phyloP scores from a whole-genome alignment of 2,329 filamentous ascomycete genomes.

The Blastomyces gilchristii region DNA sequence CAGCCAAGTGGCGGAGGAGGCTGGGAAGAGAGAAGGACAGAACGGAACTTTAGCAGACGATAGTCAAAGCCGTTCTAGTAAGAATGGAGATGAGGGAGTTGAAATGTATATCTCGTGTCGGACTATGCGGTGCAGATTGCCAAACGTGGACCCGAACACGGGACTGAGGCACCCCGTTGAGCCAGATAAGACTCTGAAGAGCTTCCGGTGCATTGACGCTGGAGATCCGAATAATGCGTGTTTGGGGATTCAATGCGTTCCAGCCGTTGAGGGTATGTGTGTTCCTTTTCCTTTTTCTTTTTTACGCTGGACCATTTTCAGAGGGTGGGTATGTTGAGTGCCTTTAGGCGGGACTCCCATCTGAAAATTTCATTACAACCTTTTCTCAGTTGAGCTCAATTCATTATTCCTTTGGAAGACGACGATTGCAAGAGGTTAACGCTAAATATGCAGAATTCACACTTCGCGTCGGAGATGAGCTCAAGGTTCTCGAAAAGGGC shows the following conservation, averaged over 20 bases:
- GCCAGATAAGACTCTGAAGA: constrained; percentile 41
- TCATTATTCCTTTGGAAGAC: background rate
- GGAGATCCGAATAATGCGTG: constrained; percentile 41
- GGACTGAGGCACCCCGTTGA: constrained; percentile 40
- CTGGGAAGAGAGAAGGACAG: background rate
- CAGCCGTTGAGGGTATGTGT: constrained; percentile 21
- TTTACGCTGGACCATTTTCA: background rate
- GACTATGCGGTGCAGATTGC: constrained; percentile 49
- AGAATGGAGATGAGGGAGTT: constrained; percentile 20
- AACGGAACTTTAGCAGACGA: background rate
- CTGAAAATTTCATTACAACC: background rate
- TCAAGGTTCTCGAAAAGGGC: constrained; percentile 34
- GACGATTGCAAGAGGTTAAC: background rate
- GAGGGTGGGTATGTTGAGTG: background rate
- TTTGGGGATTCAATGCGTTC: constrained; percentile 45
- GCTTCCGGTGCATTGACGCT: constrained; percentile 42
- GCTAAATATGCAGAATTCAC: constrained; percentile 21
- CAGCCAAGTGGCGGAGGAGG: background rate
- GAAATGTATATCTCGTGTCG: constrained; percentile 44
- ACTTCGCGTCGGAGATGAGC: constrained; percentile 30
- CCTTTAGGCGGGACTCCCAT: background rate
- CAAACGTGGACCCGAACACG: constrained; percentile 49
- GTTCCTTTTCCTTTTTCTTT: constrained; percentile 8
- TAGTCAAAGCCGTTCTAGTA: background rate
- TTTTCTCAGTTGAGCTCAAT: background rate